phyloP scores from a whole-genome alignment of 352 stramenopile species.

The Phytophthora chlamydospora region DNA sequence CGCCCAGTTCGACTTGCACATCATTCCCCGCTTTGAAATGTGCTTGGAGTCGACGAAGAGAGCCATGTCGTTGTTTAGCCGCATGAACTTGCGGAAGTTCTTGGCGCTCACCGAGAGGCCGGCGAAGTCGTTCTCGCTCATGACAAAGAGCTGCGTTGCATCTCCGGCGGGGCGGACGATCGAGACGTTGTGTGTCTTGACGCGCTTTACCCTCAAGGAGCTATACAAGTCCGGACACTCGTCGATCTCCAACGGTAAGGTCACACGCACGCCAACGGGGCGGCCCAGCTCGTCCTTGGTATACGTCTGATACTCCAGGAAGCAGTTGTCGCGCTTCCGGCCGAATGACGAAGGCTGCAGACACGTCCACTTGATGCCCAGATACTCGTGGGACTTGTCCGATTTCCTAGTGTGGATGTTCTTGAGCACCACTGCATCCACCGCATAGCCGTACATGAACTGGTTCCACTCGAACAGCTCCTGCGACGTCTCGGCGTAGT shows the following conservation, averaged over 20 bases:
- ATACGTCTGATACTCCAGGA: constrained; percentile 76
- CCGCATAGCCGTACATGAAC: constrained; percentile 64
- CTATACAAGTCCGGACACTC: constrained; percentile 62
- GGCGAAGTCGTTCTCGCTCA: constrained; percentile 62
- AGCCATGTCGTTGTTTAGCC: constrained; percentile 62
- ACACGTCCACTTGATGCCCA: constrained; percentile 85
- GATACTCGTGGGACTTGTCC: constrained; percentile 53
- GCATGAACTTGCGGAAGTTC: constrained; percentile 54
- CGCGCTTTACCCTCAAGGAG: constrained; percentile 54
- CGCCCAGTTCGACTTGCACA: constrained; percentile 63
- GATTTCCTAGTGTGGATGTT: constrained; percentile 68
- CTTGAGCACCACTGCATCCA: constrained; percentile 75
- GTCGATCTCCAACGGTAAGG: constrained; percentile 60
- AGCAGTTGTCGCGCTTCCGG: constrained; percentile 71
- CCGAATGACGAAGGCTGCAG: constrained; percentile 59
- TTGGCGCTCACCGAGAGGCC: constrained; percentile 34
- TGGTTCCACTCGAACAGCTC: constrained; percentile 75
- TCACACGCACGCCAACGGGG: constrained; percentile 72
- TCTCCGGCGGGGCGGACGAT: constrained; percentile 46
- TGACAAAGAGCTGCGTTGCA: constrained; percentile 60
- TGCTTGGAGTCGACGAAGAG: constrained; percentile 65
- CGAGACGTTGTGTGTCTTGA: constrained; percentile 56
- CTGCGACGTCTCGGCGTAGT: constrained; percentile 65
- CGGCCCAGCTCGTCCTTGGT: constrained; percentile 63
- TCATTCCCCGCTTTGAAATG: constrained; percentile 59